A percentile compares a stretch with the other conserved stretches of the same genome.
Evolutionary conservation across 352 stramenopile genomes (phyloP).

Genomic region (Phytophthora megakarya): DNA sequence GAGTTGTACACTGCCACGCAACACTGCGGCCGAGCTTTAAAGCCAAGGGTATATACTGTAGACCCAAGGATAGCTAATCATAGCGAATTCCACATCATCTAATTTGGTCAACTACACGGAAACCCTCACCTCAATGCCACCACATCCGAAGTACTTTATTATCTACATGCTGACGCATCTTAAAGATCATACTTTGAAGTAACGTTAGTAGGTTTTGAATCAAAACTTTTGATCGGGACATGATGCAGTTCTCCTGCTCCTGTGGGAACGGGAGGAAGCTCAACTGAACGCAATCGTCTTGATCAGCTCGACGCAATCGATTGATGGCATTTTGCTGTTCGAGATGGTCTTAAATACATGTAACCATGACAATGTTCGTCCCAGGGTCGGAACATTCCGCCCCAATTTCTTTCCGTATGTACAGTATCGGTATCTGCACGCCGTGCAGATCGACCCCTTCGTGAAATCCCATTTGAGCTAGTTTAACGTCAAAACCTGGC

Average conservation of each 20-base stretch:
- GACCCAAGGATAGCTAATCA: conserved; percentile 24
- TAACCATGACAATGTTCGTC: not conserved
- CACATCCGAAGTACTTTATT: too few species aligned
- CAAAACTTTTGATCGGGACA: too few species aligned
- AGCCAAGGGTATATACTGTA: too few species aligned
- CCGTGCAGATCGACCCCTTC: conserved; percentile 2
- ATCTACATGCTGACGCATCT: too few species aligned
- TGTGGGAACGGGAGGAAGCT: too few species aligned
- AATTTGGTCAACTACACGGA: conserved; percentile 4
- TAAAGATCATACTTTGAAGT: too few species aligned
- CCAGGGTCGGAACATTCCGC: conserved; percentile 3
- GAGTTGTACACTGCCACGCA: not conserved
- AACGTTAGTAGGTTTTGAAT: too few species aligned
- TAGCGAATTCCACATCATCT: conserved; percentile 10
- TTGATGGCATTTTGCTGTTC: conserved; percentile 20
- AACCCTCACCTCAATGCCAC: not conserved
- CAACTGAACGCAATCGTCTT: not conserved
- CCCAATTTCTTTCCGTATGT: conserved; percentile 2
- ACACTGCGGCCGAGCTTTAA: too few species aligned
- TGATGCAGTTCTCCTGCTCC: too few species aligned
- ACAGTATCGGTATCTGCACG: too few species aligned
- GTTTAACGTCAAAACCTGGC: not conserved
- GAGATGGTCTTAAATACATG: too few species aligned
- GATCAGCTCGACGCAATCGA: conserved; percentile 10
- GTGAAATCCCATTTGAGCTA: not conserved